Evolutionary conservation across 1,284 basidiomycete genomes (phyloP).

Genomic region (Austroboletus novae-zelandiae): DNA sequence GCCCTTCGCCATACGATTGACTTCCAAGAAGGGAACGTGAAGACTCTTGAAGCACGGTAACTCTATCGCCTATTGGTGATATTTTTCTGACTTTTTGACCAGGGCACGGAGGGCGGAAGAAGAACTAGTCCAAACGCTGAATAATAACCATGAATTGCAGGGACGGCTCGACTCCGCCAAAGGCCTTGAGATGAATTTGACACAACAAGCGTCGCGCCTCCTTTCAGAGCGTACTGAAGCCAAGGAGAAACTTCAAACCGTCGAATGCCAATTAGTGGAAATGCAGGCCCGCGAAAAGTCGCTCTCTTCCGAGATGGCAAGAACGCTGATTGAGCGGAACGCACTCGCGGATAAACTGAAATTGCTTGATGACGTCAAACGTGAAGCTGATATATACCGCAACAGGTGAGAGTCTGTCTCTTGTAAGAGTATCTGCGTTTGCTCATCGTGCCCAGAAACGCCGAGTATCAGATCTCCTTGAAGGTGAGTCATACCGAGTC

Average conservation of each 20-base stretch:
- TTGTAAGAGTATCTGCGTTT: neutral
- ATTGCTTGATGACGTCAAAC: conserved; percentile 16
- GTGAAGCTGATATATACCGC: conserved; percentile 27
- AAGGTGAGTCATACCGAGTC: conserved; percentile 19
- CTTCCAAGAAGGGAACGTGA: conserved; percentile 30
- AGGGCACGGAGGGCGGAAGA: conserved; percentile 25
- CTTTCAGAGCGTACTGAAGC: conserved; percentile 27
- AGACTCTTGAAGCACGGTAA: conserved; percentile 28
- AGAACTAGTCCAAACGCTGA: conserved; percentile 15
- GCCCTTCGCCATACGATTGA: conserved; percentile 30
- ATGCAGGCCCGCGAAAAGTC: conserved; percentile 15
- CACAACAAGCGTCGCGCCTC: conserved; percentile 26
- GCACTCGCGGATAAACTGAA: conserved; percentile 23
- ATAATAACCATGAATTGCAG: conserved; percentile 26
- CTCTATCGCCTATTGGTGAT: neutral
- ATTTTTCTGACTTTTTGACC: conserved; percentile 12
- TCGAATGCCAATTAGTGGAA: conserved; percentile 20
- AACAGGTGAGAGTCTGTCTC: conserved; percentile 21
- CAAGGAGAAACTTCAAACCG: conserved; percentile 12
- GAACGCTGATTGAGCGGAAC: conserved; percentile 19
- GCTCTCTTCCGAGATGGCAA: conserved; percentile 18
- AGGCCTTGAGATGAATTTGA: conserved; percentile 24
- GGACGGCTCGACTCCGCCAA: conserved; percentile 29
- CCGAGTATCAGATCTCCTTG: conserved; percentile 34
- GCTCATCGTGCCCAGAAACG: conserved; percentile 11